Evolutionary conservation across 768 basidiomycete genomes (phyloP).

Genomic region (Termitomyces sp.): DNA sequence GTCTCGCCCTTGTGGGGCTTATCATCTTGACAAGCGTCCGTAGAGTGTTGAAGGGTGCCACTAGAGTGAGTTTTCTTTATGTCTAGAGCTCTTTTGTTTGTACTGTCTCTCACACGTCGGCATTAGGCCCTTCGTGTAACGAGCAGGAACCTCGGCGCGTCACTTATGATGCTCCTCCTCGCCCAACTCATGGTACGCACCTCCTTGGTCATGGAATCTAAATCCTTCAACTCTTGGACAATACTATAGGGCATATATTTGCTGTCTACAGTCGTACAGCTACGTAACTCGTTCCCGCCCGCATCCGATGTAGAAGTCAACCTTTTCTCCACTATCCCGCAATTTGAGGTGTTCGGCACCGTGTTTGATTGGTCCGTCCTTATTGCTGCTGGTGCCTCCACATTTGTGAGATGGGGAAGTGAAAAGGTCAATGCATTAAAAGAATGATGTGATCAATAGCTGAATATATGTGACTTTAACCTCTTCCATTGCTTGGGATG

Average conservation of each 20-base stretch:
- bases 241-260: constrained; percentile 83
- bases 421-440: constrained; percentile 36
- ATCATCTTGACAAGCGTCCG: constrained; percentile 75
- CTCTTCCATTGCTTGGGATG: not conserved
- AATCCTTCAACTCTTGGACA: too few relatives aligned
- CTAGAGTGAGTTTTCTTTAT: constrained; percentile 38
- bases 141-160: constrained; percentile 67
- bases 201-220: not conserved
- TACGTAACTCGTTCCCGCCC: constrained; percentile 78
- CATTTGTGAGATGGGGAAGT: constrained; percentile 52
- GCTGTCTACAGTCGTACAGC: constrained; percentile 77
- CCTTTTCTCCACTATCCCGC: constrained; percentile 70
- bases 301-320: constrained; percentile 38
- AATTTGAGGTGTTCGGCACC: constrained; percentile 68
- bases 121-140: constrained; percentile 59
- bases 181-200: constrained; percentile 75
- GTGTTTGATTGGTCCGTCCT: constrained; percentile 77
- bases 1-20: constrained; percentile 68
- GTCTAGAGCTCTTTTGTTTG: not conserved
- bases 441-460: constrained; percentile 4
- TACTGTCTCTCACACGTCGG: not conserved
- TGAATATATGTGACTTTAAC: not conserved
- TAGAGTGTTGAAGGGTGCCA: constrained; percentile 64
- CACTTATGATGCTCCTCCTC: constrained; percentile 71
- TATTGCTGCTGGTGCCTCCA: constrained; percentile 47